Conservation (phyloP, 805 yeast genomes). For the Lachancea fermentati region DNA sequence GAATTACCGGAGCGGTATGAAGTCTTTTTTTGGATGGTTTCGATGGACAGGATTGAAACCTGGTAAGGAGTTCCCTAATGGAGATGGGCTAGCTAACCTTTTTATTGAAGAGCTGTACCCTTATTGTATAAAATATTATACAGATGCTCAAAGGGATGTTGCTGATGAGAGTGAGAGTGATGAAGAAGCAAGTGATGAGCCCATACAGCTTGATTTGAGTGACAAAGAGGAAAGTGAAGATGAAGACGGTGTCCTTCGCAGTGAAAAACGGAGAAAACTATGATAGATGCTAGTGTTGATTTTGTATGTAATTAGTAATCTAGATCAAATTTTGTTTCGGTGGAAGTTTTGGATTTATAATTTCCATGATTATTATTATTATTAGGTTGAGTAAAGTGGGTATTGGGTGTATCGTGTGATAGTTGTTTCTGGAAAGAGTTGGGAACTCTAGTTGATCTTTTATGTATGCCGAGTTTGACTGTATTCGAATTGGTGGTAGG, state of each 20-base stretch:
- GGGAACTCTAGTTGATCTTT: no score
- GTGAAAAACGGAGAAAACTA: background rate
- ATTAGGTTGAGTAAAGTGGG: no score
- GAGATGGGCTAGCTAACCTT: constrained; percentile 69
- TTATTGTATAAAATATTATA: constrained; percentile 75
- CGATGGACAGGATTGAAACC: constrained; percentile 76
- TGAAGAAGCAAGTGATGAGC: constrained; percentile 31
- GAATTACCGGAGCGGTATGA: constrained; percentile 64
- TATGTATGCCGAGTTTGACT: constrained; percentile 4
- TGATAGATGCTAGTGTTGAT: background rate
- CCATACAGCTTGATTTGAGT: constrained; percentile 26
- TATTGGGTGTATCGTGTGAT: no score
- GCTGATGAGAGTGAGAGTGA: constrained; percentile 51
- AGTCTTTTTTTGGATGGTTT: constrained; percentile 84
- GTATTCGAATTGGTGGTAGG: background rate
- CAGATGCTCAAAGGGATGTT: constrained; percentile 63
- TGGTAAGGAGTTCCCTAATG: constrained; percentile 71
- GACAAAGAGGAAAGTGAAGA: constrained; percentile 42
- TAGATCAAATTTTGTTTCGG: no score
- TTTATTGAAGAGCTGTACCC: constrained; percentile 80
- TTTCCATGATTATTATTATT: no score
- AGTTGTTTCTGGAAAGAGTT: no score
- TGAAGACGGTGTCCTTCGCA: constrained; percentile 11
- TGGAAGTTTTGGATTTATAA: no score
- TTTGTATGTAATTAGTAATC: background rate